Evolutionary conservation across 306 rosid species (phyloP).

Genomic region (Quercus dentata): DNA sequence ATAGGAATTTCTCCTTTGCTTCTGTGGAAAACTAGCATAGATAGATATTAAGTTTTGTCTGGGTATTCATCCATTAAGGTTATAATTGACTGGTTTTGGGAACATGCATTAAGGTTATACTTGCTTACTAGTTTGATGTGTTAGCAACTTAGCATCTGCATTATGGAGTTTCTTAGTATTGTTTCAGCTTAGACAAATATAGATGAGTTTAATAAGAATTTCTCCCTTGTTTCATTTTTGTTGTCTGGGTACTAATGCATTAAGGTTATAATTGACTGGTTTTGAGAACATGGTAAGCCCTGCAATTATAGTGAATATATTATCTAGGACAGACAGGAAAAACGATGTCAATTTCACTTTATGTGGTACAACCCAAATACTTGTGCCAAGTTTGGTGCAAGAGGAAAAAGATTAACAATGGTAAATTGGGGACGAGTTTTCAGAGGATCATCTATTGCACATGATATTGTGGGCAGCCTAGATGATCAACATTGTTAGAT

Average conservation of each 20-base stretch:
- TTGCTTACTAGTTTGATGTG: neutral
- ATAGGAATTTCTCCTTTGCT: neutral
- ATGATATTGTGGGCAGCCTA: neutral
- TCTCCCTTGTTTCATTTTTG: neutral
- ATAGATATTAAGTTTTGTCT: neutral
- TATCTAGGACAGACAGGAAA: neutral
- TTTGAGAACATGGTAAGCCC: neutral
- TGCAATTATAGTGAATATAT: neutral
- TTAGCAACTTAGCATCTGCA: neutral
- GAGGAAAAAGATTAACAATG: too few relatives aligned
- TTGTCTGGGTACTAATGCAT: neutral
- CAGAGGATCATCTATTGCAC: neutral
- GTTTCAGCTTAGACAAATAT: neutral
- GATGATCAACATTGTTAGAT: neutral
- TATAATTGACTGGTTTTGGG: neutral
- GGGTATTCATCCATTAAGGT: neutral
- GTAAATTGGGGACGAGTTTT: too few relatives aligned
- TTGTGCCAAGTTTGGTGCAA: too few relatives aligned
- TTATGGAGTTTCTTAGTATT: neutral
- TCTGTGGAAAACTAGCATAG: neutral
- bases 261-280: neutral
- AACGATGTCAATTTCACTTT: neutral
- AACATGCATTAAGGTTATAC: neutral
- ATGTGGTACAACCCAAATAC: too few relatives aligned
- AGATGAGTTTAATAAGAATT: neutral